Evolutionary conservation across 352 stramenopile genomes (phyloP), one percentile per base, ranked within the genome.

Genomic region (Bremia lactucae): DNA sequence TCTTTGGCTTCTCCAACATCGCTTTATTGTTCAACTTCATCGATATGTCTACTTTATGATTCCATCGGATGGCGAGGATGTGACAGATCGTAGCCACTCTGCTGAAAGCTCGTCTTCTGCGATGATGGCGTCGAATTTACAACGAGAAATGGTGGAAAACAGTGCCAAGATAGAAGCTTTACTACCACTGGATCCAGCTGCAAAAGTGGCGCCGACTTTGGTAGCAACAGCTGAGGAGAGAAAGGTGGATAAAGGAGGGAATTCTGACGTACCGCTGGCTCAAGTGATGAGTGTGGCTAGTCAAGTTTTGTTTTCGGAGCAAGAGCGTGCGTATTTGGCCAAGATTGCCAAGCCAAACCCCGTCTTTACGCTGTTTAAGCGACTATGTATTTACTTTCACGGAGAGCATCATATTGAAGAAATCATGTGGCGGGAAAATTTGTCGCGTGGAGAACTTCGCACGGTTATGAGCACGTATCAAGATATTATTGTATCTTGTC

Each of bases 11-110:
- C 56, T 94, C n/a, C 72, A 90, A 42, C 64, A 82, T 19, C 68
- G 85, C 31, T 87, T 89, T 51, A 72, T 93, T 40, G 58, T 83
- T 21, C 81, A 93, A 50, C 42, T 93, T 23, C 81, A 93, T 37
- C 74, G 74, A 15, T 93, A 91, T 40, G 74, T 93, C 6, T 88
- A 91, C 34, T 86, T 93, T 50, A 84, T 93, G 70, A 70, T 91
- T 28, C 76, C 72, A 6, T 75, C 68, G 2, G 73, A 84, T 28
- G 66, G 75, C 28, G 67, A 83, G 31, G 54, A 71, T 41, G 55
- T 55, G 3, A 39, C 52, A n/a, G 59, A 76, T 21, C 39, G 42
- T 14, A 41, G 35, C 13, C 51, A 52, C 20, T 36, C 19, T 14
- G 36, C 16, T 33, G 53, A 41, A 1, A 66, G 49, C 38, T 54